Percentiles rank a stretch among this genome's conserved stretches.
Evolutionary conservation across 2,329 filamentous ascomycete genomes (phyloP).

Genomic region (Lecanicillium sp.): DNA sequence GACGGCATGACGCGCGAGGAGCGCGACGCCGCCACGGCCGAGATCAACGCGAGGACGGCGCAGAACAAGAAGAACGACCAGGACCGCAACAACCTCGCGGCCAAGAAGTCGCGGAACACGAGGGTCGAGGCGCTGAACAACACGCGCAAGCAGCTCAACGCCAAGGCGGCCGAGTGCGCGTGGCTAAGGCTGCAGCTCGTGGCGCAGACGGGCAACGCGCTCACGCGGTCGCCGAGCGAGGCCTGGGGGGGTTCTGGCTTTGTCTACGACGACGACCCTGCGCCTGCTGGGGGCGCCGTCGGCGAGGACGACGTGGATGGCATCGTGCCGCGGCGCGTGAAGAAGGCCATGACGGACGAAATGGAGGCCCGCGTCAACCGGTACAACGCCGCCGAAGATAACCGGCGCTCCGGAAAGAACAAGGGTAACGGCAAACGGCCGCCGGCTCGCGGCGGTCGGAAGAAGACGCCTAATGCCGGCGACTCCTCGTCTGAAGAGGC

Average conservation of each 20-base stretch:
- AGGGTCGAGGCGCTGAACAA: slow-evolving; percentile 24
- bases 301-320: neutral
- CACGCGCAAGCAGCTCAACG: slow-evolving; percentile 20
- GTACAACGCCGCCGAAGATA: neutral
- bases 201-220: slow-evolving; percentile 19
- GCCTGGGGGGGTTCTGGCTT: slow-evolving; percentile 8
- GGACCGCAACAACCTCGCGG: slow-evolving; percentile 32
- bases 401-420: neutral
- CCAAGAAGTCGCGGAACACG: slow-evolving; percentile 29
- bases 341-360: slow-evolving; percentile 5
- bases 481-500: too few relatives aligned
- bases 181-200: slow-evolving; percentile 25
- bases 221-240: neutral
- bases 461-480: too few relatives aligned
- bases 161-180: slow-evolving; percentile 20
- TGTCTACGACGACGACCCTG: neutral
- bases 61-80: slow-evolving; percentile 24
- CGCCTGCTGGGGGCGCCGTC: neutral
- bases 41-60: slow-evolving; percentile 14
- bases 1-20: neutral
- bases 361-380: slow-evolving; percentile 1
- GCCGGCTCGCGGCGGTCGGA: too few relatives aligned
- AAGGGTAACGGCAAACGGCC: neutral
- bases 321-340: neutral
- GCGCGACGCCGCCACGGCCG: slow-evolving; percentile 11